Evolutionary conservation across 2,329 filamentous ascomycete genomes (phyloP).

Genomic region (Chaetomiaceae sp.): DNA sequence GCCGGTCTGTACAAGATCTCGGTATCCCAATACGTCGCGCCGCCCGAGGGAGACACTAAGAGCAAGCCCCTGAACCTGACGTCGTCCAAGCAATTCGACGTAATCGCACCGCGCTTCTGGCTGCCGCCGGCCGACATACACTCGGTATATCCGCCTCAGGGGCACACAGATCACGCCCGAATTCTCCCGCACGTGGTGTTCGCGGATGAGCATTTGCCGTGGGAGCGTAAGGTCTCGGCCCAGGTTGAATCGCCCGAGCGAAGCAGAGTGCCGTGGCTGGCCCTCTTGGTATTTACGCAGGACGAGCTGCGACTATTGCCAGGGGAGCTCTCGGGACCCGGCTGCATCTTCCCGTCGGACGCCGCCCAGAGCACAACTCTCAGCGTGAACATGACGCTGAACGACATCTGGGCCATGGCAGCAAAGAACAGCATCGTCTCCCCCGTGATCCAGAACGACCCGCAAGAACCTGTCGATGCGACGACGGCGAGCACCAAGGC

Average conservation of each 20-base stretch:
- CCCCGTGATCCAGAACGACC: too few species aligned
- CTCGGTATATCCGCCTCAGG: constrained; percentile 35
- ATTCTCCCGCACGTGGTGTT: constrained; percentile 41
- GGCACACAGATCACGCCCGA: constrained; percentile 29
- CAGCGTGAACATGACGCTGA: too few species aligned
- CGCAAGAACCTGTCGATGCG: too few species aligned
- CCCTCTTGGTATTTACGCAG: constrained; percentile 31
- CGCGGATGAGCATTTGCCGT: constrained; percentile 38
- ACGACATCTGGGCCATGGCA: too few species aligned
- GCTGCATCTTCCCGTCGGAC: constrained; percentile 14
- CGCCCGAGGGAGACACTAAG: too few species aligned
- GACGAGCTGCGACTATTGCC: constrained; percentile 28
- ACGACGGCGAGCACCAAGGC: constrained; percentile 15
- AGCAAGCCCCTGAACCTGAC: too few species aligned
- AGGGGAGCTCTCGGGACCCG: too few species aligned
- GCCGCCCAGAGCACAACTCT: constrained; percentile 22
- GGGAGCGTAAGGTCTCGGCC: constrained; percentile 31
- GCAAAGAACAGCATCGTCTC: constrained; percentile 18
- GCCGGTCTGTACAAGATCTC: constrained; percentile 16
- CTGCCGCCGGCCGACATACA: constrained; percentile 31
- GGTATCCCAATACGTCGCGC: constrained; percentile 3
- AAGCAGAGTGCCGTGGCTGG: constrained; percentile 37
- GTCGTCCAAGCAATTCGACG: constrained; percentile 26
- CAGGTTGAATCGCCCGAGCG: constrained; percentile 4
- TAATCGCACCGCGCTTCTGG: constrained; percentile 32